Conservation (phyloP, 331 rosid species). For the Acacia concinna region DNA sequence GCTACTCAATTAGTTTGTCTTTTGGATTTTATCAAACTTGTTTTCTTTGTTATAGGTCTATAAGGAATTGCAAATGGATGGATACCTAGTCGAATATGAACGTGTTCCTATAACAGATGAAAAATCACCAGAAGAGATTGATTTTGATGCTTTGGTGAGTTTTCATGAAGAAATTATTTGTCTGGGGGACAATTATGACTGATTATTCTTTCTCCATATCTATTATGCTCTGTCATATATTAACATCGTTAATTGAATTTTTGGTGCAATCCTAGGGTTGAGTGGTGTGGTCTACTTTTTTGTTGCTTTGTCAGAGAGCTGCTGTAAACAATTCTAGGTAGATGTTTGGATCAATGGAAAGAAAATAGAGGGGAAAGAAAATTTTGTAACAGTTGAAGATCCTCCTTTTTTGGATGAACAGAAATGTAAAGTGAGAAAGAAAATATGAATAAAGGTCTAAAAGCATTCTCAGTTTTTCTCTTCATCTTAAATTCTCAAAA, state of each 20-base stretch:
- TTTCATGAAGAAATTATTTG: conserved; percentile 2
- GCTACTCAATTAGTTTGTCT: conserved; percentile 26
- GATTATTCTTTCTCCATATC: neutral
- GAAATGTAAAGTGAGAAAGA: neutral
- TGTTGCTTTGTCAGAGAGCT: conserved; percentile 16
- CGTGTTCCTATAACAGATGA: conserved; percentile 96
- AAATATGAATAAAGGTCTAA: neutral
- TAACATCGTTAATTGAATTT: neutral
- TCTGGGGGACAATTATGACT: conserved; percentile 9
- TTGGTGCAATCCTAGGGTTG: conserved; percentile 22
- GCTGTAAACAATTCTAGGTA: conserved; percentile 8
- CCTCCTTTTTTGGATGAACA: neutral
- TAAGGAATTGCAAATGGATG: conserved; percentile 68
- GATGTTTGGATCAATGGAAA: neutral
- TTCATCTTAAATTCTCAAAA: neutral
- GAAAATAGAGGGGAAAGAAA: neutral
- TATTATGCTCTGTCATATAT: neutral
- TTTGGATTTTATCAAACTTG: conserved; percentile 22
- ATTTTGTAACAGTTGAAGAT: neutral
- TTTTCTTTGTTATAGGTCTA: conserved; percentile 65
- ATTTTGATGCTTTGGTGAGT: conserved; percentile 86
- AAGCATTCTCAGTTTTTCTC: neutral
- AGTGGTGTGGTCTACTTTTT: neutral
- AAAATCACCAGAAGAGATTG: conserved; percentile 81
- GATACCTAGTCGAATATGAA: conserved; percentile 88